phyloP scores from a whole-genome alignment of 805 yeast genomes.

The Danielia oregonensis region DNA sequence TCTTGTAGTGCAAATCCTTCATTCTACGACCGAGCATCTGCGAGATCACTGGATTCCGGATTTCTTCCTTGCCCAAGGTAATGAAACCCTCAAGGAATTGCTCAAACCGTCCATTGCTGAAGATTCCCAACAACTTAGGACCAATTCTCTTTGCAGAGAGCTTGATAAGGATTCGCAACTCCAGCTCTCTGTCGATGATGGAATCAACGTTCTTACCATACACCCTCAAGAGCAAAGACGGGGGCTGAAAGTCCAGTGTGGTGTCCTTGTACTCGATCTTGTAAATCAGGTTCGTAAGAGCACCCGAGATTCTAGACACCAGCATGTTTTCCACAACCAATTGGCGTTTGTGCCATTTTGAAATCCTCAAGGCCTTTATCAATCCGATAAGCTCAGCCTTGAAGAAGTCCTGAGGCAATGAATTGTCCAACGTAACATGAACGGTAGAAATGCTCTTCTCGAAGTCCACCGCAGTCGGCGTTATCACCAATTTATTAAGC shows the following conservation, averaged over 20 bases:
- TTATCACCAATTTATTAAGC: conserved; percentile 23
- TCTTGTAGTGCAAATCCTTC: conserved; percentile 87
- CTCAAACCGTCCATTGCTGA: conserved; percentile 89
- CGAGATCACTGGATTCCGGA: conserved; percentile 71
- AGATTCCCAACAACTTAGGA: conserved; percentile 83
- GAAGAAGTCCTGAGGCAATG: conserved; percentile 79
- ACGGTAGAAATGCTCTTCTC: conserved; percentile 46
- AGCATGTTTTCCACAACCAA: conserved; percentile 41
- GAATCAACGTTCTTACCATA: conserved; percentile 86
- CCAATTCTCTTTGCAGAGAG: conserved; percentile 80
- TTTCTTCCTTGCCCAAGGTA: conserved; percentile 68
- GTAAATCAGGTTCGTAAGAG: conserved; percentile 87
- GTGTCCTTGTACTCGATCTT: conserved; percentile 54
- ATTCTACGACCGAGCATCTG: conserved; percentile 91
- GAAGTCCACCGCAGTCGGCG: conserved; percentile 25
- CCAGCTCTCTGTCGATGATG: conserved; percentile 82
- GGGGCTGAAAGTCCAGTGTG: conserved; percentile 39
- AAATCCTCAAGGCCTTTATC: conserved; percentile 58
- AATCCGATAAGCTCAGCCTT: conserved; percentile 73
- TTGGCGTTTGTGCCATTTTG: conserved; percentile 71
- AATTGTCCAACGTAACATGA: conserved; percentile 63
- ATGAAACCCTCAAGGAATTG: conserved; percentile 83
- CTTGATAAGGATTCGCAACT: conserved; percentile 67
- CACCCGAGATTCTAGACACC: conserved; percentile 78
- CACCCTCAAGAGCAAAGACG: conserved; percentile 67